Evolutionary conservation across 768 basidiomycete genomes (phyloP), one percentile per base, ranked within the genome.

Genomic region (Pulveroboletus ravenelii): DNA sequence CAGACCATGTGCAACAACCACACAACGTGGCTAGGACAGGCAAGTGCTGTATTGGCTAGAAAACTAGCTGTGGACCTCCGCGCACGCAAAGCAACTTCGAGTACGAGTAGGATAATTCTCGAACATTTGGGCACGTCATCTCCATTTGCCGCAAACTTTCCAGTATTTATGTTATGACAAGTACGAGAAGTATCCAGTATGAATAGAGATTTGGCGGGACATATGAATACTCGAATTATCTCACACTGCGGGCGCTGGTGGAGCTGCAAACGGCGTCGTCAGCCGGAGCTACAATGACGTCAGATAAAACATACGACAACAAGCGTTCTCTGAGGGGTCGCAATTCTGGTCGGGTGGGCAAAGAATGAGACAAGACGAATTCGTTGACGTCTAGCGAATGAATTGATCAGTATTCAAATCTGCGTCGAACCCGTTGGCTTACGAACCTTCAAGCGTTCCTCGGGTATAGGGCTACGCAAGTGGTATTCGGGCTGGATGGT

Each of bases 401-500:
- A 34, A 42, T 52, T 0, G 44, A 37, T 48, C 49, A 25, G 36
- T 46, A 17, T 25, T 27, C 39, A 34, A 27, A 27, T 40, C 15
- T 25, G 7, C 8, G 25, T 12, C 23, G 23, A 37, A 31, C 23
- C 3, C 9, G 6, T 25, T 6, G 10, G n/a, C 12, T 18, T 8
- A 65, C 71, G 35, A 51, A 84, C 82, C 71, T 76, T 78, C 10
- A 77, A 51, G 49, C 70, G 71, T 23, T 78, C 79, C 35, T 80
- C 79, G 10, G 76, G 72, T 51, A 64, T 59, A 59, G 39, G 68
- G 56, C 34, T 42, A 62, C 69, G 39, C 69, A 73, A 56, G 45
- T 74, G 70, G 55, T 90, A 91, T 62, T 96, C 93, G 6, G 93
- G 93, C 61, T 96, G 93, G 53, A 96, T 94, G 2, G 93, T 96